These are phyloP conservation scores for Podospora conica DNA, from an alignment of 495 filamentous ascomycete genomes.

Conservation along the genomic window DNA sequence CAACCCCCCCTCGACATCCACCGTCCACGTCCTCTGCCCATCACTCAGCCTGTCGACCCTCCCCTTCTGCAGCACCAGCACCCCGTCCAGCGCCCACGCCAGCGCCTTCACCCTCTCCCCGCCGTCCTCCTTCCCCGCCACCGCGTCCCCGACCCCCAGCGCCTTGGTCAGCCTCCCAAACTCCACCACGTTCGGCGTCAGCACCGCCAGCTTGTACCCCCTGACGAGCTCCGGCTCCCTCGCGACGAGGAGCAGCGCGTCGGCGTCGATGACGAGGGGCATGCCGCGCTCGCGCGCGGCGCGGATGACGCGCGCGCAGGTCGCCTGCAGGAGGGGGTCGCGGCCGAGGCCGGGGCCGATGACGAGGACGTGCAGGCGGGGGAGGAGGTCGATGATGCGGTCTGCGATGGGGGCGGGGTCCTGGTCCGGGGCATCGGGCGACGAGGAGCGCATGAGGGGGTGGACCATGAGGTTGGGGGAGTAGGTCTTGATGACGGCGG, in stretches of 20 bases:
- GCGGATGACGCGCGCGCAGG: conserved; percentile 69
- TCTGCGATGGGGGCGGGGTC: conserved; percentile 52
- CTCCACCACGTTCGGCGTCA: conserved; percentile 93
- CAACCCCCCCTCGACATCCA: conserved; percentile 68
- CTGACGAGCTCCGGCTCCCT: conserved; percentile 69
- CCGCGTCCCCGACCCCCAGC: conserved; percentile 47
- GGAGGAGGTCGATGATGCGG: conserved; percentile 73
- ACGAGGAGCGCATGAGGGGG: conserved; percentile 78
- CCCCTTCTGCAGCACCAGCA: conserved; percentile 89
- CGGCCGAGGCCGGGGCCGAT: conserved; percentile 89
- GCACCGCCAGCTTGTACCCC: conserved; percentile 75
- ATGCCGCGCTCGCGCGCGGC: conserved; percentile 68
- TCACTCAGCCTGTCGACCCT: conserved; percentile 78
- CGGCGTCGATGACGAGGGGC: conserved; percentile 86
- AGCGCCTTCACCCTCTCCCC: conserved; percentile 60
- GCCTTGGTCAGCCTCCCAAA: conserved; percentile 75
- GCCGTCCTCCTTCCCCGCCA: conserved; percentile 34
- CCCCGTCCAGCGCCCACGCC: conserved; percentile 72
- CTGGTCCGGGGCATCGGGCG: conserved; percentile 40
- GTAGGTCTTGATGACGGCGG: conserved; percentile 90
- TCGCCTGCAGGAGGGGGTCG: conserved; percentile 84
- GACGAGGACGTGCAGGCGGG: conserved; percentile 84
- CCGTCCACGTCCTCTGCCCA: conserved; percentile 64
- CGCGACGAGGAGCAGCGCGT: conserved; percentile 74
- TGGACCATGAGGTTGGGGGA: conserved; percentile 99